A percentile compares a stretch with the other conserved stretches of the same genome.
These are phyloP conservation scores for Elaeis guineensis DNA, from an alignment of 176 grass and related monocot genomes.

Conservation along the genomic window DNA sequence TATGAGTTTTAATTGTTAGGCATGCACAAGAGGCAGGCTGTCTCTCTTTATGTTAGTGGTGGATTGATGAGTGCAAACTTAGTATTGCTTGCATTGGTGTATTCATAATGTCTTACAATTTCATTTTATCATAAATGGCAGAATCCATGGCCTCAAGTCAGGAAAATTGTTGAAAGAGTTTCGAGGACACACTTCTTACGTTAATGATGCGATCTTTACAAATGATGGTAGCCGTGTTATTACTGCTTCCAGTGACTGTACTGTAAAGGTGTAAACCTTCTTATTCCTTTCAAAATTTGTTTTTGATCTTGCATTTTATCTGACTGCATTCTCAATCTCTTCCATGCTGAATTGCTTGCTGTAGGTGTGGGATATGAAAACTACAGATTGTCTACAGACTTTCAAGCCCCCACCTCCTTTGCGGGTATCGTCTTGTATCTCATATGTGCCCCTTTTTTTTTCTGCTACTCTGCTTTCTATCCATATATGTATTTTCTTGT, in stretches of 20 bases:
- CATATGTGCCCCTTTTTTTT: neutral
- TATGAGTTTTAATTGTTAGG: too few relatives aligned
- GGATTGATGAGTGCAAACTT: too few relatives aligned
- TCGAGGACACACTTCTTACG: constrained; percentile 77
- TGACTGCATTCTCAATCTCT: constrained; percentile 8
- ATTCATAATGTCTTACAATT: too few relatives aligned
- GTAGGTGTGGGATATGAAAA: constrained; percentile 97
- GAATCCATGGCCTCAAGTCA: constrained; percentile 95
- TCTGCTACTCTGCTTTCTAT: constrained; percentile 14
- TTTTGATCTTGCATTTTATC: constrained; percentile 25
- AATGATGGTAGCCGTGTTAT: constrained; percentile 84
- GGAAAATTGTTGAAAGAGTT: constrained; percentile 99
- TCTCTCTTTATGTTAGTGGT: too few relatives aligned
- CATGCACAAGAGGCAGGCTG: too few relatives aligned
- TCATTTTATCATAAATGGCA: constrained; percentile 23
- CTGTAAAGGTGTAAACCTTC: constrained; percentile 68
- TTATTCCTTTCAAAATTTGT: constrained; percentile 10
- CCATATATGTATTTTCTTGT: constrained; percentile 1
- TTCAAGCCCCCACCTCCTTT: constrained; percentile 95
- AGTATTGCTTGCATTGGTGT: too few relatives aligned
- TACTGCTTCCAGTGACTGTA: constrained; percentile 93
- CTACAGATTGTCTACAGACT: constrained; percentile 90
- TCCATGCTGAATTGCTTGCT: constrained; percentile 28
- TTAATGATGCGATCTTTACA: constrained; percentile 93
- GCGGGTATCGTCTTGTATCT: constrained; percentile 48